Evolutionary conservation across 768 basidiomycete genomes (phyloP), one percentile per base, ranked within the genome.

Genomic region (Tremella mesenterica): DNA sequence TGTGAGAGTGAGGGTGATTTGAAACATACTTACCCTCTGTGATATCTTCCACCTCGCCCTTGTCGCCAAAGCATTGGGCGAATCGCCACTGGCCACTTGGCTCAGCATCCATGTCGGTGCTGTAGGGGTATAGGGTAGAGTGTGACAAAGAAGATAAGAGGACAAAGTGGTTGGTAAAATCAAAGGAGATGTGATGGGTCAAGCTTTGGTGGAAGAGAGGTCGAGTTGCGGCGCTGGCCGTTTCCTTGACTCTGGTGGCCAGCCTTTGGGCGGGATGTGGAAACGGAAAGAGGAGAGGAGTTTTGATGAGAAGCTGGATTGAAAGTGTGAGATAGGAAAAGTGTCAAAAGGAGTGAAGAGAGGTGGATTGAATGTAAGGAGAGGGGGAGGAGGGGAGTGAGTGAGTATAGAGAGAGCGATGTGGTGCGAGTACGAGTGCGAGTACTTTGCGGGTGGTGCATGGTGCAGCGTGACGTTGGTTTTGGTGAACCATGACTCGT

Each of bases 21-120:
- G 38, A 53, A 51, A 46, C 50, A 33, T 53, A 60, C 80, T 56
- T 59, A 91, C 91, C 95, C 80, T 99, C 95, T 56, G 95, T 99
- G 71, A 99, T 97, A 75, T 99, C 95, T 72, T 96, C 95, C 30
- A 97, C 93, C 74, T 69, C 64, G 28, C 74, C 93, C 81, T 99
- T 99, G 81, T 99, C 95, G 61, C 95, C 95, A 72, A 99, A 99
- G 77, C 95, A 99, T 72, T 99, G 95, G 50, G 95, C 93, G 77
- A 99, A 99, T 67, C 93, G 85, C 95, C 95, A 99, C 66, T 85
- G 85, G 23, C 55, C 53, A 47, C 64, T 56, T 14, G 64, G 52
- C 23, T 61, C 65, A n/a, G 56, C 52, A 26, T 69, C 67, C 67
- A 66, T 69, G 48, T 16, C 27, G 4, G 8, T 41, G 38, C 38